Evolutionary conservation across 345 rosid species (phyloP), one percentile per base, ranked within the genome.

Genomic region (Sonneratia caseolaris): DNA sequence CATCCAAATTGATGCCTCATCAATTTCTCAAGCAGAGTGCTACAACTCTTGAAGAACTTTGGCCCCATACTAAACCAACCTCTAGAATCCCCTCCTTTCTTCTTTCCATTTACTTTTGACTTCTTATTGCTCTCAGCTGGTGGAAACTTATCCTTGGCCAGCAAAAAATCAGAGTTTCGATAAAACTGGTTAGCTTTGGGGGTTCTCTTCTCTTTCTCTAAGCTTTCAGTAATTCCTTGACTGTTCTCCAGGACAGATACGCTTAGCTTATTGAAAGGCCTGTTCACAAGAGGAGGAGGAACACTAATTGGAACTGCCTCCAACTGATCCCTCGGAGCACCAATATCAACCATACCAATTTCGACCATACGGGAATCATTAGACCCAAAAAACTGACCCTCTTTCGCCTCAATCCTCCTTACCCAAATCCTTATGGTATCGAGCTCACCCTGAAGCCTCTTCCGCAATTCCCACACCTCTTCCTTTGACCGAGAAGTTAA

Each of bases 141-240:
- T 38, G 99, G 98, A 71, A 96, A 84, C 89, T 89, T 92, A 83
- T 96, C 99, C 84, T 93, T 90, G 4, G 91, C 99, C 75, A 95
- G 92, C 84, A 95, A 77, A 79, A 95, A 95, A 75, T 96, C 99
- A 0, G 99, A 91, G 82, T 89, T 92, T 73, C 92, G 81, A 70
- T 96, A 96, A 57, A 85, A 96, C 78, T 89, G 97, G 84, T 96
- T 96, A 12, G 99, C 99, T 83, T 92, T 96, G 0, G 98, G 99
- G 15, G 98, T 96, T 61, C 99, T 85, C 78, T 96, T 96, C 82
- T 92, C 99, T 82, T 89, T 96, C 85, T 96, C 99, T 80, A 87
- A 75, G 67, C 64, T 75, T 79, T 92, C 99, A 68, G 73, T 85
- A 42, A 75, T 16, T 32, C 91, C 92, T 57, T 74, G 96, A 76